These are phyloP conservation scores for Sclerotinia subarctica DNA, from an alignment of 2,329 filamentous ascomycete genomes.

Conservation along the genomic window DNA sequence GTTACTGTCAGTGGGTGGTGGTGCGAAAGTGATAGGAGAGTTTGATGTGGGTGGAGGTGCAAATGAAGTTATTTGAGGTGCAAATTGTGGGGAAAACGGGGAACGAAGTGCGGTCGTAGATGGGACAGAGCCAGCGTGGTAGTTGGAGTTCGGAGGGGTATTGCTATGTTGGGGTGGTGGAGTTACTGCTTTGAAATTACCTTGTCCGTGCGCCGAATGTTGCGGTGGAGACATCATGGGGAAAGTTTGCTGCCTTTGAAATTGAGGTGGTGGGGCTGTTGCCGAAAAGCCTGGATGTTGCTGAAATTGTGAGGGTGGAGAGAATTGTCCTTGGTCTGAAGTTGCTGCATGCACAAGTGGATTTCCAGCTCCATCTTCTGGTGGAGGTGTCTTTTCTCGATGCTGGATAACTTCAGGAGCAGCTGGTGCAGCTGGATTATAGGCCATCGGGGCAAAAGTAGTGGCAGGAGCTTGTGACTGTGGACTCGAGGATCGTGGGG, in stretches of 20 bases:
- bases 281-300: slow-evolving; percentile 20
- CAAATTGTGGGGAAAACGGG: slow-evolving; percentile 22
- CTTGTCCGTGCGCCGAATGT: slow-evolving; percentile 7
- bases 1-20: slow-evolving; percentile 28
- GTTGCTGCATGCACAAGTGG: slow-evolving; percentile 57
- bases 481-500: slow-evolving; percentile 40
- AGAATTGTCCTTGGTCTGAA: slow-evolving; percentile 54
- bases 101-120: slow-evolving; percentile 27
- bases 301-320: slow-evolving; percentile 48
- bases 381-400: slow-evolving; percentile 76
- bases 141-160: slow-evolving; percentile 25
- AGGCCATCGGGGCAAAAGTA: slow-evolving; percentile 59
- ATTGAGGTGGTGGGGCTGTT: slow-evolving; percentile 25
- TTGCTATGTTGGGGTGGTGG: slow-evolving; percentile 9
- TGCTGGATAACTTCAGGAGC: slow-evolving; percentile 69
- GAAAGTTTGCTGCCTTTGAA: slow-evolving; percentile 18
- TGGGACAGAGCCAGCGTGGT: slow-evolving; percentile 42
- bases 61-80: slow-evolving; percentile 21
- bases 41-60: slow-evolving; percentile 31
- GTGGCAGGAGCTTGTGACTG: slow-evolving; percentile 40
- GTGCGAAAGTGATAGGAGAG: slow-evolving; percentile 31
- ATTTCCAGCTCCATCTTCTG: slow-evolving; percentile 60
- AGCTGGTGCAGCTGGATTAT: slow-evolving; percentile 75
- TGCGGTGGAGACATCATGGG: slow-evolving; percentile 20
- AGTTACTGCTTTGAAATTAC: slow-evolving; percentile 2